Percentiles rank a stretch among this genome's conserved stretches.
These are phyloP conservation scores for Pulveroboletus sp. DNA, from an alignment of 768 basidiomycete genomes.

Conservation along the genomic window DNA sequence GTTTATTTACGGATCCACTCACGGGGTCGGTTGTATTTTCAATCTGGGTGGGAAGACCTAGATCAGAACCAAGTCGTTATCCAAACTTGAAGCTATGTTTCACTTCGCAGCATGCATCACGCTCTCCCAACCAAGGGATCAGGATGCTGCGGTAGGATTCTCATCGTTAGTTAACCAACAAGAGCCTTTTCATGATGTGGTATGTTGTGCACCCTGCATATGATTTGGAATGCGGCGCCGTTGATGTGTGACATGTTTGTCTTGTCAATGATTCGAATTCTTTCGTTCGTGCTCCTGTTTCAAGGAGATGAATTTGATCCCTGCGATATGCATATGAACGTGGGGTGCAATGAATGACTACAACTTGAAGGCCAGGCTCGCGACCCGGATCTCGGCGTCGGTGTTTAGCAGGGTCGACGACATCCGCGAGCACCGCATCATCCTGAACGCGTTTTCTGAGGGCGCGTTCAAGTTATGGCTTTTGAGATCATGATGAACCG, in stretches of 20 bases:
- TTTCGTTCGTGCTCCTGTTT: conserved; percentile 17
- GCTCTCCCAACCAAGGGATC: not conserved
- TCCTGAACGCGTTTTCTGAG: not conserved
- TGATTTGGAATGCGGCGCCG: conserved; percentile 5
- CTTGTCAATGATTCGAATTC: conserved; percentile 10
- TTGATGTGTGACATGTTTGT: conserved; percentile 10
- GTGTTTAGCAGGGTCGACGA: not conserved
- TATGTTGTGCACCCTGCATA: conserved; percentile 1
- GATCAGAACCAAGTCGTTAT: not conserved
- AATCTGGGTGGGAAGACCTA: conserved; percentile 2
- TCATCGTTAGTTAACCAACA: conserved; percentile 1
- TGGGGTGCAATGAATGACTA: not conserved
- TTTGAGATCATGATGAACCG: conserved; percentile 7
- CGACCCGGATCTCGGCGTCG: too few relatives aligned
- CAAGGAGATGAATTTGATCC: conserved; percentile 19
- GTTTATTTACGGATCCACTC: conserved; percentile 2
- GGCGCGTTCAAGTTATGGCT: not conserved
- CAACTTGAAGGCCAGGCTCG: too few relatives aligned
- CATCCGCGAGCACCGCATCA: not conserved
- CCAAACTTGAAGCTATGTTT: too few relatives aligned
- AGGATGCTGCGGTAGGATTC: not conserved
- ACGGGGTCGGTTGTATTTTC: conserved; percentile 3
- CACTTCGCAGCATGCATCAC: not conserved
- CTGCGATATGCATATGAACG: conserved; percentile 3
- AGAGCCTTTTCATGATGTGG: conserved; percentile 2